Conservation (phyloP, 495 filamentous ascomycete genomes). For the Penicillium roqueforti region DNA sequence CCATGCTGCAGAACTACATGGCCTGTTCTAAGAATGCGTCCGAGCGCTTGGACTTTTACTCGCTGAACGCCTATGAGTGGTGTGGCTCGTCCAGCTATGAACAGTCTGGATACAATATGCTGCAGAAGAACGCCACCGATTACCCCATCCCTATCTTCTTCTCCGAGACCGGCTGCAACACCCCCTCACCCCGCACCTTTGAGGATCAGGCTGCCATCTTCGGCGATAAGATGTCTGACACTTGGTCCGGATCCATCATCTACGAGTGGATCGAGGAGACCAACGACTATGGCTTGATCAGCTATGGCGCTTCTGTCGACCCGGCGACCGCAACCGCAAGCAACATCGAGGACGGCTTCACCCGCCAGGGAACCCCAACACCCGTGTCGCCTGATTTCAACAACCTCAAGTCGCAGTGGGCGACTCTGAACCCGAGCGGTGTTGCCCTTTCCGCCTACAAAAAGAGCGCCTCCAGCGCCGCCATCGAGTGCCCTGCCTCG, state of each 20-base stretch:
- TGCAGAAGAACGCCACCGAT: constrained; percentile 54
- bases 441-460: constrained; percentile 61
- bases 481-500: constrained; percentile 63
- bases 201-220: constrained; percentile 75
- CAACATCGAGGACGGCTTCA: constrained; percentile 59
- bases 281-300: constrained; percentile 82
- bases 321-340: constrained; percentile 40
- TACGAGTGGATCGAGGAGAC: constrained; percentile 90
- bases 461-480: constrained; percentile 50
- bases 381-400: constrained; percentile 71
- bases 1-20: constrained; percentile 85
- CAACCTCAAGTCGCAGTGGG: constrained; percentile 76
- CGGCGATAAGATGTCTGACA: constrained; percentile 61
- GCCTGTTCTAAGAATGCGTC: constrained; percentile 65
- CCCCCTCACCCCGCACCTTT: constrained; percentile 62
- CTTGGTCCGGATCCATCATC: constrained; percentile 80
- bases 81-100: constrained; percentile 63
- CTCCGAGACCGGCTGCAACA: constrained; percentile 77
- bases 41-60: constrained; percentile 78
- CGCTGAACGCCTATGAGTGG: constrained; percentile 87
- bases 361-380: constrained; percentile 66
- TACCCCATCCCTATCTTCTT: constrained; percentile 81
- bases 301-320: constrained; percentile 54
- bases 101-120: constrained; percentile 64
- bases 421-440: constrained; percentile 63